Evolutionary conservation across 805 yeast genomes (phyloP).

Genomic region (Metschnikowia koreensis): DNA sequence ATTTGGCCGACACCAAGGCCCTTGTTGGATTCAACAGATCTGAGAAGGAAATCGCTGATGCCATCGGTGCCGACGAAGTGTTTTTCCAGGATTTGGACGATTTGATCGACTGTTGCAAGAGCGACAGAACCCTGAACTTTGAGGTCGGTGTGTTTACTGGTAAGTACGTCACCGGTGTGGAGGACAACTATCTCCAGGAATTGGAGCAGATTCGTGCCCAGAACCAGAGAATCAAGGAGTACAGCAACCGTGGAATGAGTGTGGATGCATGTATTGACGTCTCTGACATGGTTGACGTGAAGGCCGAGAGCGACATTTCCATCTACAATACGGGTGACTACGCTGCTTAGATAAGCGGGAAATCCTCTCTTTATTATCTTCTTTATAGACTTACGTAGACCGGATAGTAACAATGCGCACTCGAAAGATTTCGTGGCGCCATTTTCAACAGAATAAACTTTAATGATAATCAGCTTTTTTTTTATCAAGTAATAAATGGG

Average conservation of each 20-base stretch:
- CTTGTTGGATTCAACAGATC: constrained; percentile 81
- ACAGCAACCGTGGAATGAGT: constrained; percentile 37
- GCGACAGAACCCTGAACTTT: constrained; percentile 55
- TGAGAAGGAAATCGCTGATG: constrained; percentile 71
- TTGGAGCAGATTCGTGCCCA: constrained; percentile 80
- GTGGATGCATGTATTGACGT: constrained; percentile 43
- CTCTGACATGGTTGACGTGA: constrained; percentile 57
- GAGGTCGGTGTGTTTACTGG: constrained; percentile 99
- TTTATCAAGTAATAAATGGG: too few relatives aligned
- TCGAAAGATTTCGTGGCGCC: too few relatives aligned
- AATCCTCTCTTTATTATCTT: background rate
- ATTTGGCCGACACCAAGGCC: constrained; percentile 92
- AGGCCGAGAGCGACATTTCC: constrained; percentile 70
- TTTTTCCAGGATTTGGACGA: constrained; percentile 86
- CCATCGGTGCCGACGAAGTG: constrained; percentile 86
- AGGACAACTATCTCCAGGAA: constrained; percentile 74
- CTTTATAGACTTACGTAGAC: background rate
- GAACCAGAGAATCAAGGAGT: constrained; percentile 55
- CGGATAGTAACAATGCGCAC: too few relatives aligned
- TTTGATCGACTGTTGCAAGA: constrained; percentile 72
- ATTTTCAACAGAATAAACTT: too few relatives aligned
- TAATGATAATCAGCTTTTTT: too few relatives aligned
- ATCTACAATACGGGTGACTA: constrained; percentile 60
- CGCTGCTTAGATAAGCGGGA: constrained; percentile 5
- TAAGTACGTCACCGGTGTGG: constrained; percentile 89